Base-by-base conservation (phyloP, 1,284 basidiomycete genomes). In the Fomitopsis palustris region DNA sequence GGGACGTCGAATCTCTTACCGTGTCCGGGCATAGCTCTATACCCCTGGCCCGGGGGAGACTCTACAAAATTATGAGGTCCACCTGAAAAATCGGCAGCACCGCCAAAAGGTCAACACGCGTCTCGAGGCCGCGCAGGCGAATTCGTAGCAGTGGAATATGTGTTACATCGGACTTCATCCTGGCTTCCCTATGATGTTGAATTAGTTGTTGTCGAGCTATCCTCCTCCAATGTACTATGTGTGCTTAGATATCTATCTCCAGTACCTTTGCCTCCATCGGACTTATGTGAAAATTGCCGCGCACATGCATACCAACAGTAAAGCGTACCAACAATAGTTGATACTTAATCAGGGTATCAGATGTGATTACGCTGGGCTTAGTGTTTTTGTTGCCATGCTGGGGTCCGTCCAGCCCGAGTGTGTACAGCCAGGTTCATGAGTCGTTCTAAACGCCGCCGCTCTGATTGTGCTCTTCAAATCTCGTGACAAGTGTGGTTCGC, bases 21-120 rank as follows among this genome's bases (percentile, higher is more conserved):
- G 64, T 52, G 52, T 54, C 45, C 17, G 4, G 52, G 51, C 43
- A 7, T 31, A 95, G 88, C 76, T 98, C 58, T 99, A 98, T 80
- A 95, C 91, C 64, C 88, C 94, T 31, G 96, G 96, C 29, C 93
- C 93, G 3, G 91, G 84, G n/a, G 88, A 96, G 74, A 90, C 90
- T 14, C 77, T 98, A 55, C 82, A 82, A 59, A 98, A 98, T 74
- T 99, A 96, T 69, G 92, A 95, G 70, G 90, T 98, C 25, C 96
- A 99, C 75, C 77, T 98, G 60, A 86, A 84, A 75, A 93, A 93
- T 70, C 79, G 87, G 23, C 76, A 79, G 65, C 91, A 93, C 70
- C 84, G 87, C 39, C 72, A 74, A 47, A 85, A 83, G 63, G 85
- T 90, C 47, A 78, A 79, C 33, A 67, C 68, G 52, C 77, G 80